phyloP scores from a whole-genome alignment of 192 early-diverging fungal genomes.

The Backusella morwellensis region DNA sequence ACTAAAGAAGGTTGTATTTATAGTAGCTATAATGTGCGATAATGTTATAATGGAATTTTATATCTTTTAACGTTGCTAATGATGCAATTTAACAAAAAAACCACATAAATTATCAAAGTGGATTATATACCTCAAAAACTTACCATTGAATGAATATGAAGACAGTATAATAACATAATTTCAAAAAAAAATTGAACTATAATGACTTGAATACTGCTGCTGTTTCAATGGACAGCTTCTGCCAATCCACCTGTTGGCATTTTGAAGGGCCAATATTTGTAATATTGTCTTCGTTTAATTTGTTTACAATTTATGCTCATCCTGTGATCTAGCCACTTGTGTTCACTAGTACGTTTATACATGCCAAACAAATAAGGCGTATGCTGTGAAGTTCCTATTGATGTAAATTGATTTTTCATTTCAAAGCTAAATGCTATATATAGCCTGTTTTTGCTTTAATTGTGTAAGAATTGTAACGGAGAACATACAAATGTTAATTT shows the following conservation, averaged over 20 bases:
- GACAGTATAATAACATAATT: background rate
- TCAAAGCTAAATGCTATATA: background rate
- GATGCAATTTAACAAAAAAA: constrained; percentile 17
- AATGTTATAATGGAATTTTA: too few relatives aligned
- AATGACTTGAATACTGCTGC: constrained; percentile 14
- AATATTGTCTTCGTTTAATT: background rate
- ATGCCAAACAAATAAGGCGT: constrained; percentile 38
- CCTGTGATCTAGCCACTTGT: constrained; percentile 19
- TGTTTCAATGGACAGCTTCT: background rate
- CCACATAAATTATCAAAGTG: background rate
- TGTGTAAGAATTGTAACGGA: constrained; percentile 37
- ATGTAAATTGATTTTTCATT: constrained; percentile 21
- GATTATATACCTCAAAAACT: constrained; percentile 15
- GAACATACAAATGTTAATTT: constrained; percentile 35
- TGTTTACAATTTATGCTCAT: background rate
- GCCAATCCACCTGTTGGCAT: constrained; percentile 14
- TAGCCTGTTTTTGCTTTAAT: background rate
- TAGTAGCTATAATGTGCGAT: constrained; percentile 8
- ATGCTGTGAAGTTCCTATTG: constrained; percentile 26
- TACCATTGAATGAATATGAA: constrained; percentile 17
- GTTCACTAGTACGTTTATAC: constrained; percentile 44
- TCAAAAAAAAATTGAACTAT: constrained; percentile 4
- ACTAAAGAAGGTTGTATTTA: constrained; percentile 12
- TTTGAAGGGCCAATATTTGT: constrained; percentile 4
- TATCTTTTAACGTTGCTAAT: constrained; percentile 14